These are phyloP conservation scores for Symbiodinium pilosum DNA, from an alignment of 73 alveolate genomes.

Conservation along the genomic window DNA sequence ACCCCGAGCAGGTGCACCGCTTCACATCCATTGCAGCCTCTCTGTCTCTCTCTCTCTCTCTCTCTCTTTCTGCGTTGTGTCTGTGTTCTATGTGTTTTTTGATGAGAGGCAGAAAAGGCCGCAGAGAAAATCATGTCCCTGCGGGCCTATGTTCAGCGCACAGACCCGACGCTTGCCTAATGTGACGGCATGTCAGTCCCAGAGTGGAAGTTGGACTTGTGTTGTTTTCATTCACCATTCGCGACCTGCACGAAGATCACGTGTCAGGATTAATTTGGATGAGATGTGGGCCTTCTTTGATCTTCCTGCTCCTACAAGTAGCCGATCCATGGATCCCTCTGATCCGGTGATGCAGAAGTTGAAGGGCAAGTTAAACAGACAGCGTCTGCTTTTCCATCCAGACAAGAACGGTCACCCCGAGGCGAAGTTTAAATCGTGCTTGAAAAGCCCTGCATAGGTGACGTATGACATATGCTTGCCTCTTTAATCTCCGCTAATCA, in stretches of 20 bases:
- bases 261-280: conserved; percentile 46
- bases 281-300: conserved; percentile 90
- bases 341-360: conserved; percentile 74
- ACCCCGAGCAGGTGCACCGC: conserved; percentile 31
- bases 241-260: no score
- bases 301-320: conserved; percentile 11
- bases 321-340: conserved; percentile 44
- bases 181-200: no score
- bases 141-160: conserved; percentile 32
- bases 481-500: neutral
- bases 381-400: conserved; percentile 84
- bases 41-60: no score
- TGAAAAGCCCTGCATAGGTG: neutral
- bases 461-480: neutral
- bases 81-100: neutral
- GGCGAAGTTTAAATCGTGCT: neutral
- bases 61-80: neutral
- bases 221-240: neutral
- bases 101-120: conserved; percentile 9
- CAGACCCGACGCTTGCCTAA: conserved; percentile 40
- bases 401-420: conserved; percentile 90
- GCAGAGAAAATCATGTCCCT: conserved; percentile 52
- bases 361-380: conserved; percentile 90
- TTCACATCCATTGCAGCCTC: neutral
- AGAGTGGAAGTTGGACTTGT: neutral